phyloP scores from a whole-genome alignment of 1,284 basidiomycete genomes.

The Ceratobasidium sp. region DNA sequence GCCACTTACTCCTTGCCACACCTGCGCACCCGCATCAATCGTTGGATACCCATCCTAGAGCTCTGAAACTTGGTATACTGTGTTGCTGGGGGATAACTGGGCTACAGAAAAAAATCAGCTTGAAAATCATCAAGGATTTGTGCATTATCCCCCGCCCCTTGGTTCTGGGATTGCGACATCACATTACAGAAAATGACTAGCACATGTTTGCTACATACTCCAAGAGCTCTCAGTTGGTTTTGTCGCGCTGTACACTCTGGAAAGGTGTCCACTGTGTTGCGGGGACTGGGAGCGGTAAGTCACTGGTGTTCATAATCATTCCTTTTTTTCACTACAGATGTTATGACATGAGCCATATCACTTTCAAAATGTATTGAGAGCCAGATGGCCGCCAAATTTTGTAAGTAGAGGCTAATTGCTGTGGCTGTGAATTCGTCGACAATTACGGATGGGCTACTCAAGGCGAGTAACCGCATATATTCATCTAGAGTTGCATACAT shows the following conservation, averaged over 20 bases:
- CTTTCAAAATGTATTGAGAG: background rate
- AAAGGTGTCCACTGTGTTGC: background rate
- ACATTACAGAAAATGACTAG: background rate
- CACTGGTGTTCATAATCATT: conserved; percentile 4
- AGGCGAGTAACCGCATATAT: background rate
- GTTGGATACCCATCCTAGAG: background rate
- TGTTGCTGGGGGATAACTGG: background rate
- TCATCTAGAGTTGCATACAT: background rate
- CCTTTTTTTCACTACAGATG: background rate
- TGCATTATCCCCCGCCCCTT: background rate
- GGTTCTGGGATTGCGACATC: background rate
- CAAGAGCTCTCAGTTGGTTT: background rate
- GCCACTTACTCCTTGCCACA: too few species aligned
- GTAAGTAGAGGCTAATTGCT: background rate
- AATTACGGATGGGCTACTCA: background rate
- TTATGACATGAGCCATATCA: conserved; percentile 1
- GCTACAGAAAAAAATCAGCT: background rate
- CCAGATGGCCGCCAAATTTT: background rate
- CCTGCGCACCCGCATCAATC: too few species aligned
- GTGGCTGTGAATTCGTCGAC: background rate
- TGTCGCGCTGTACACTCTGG: background rate
- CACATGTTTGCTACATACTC: background rate
- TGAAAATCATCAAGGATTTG: background rate
- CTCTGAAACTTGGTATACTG: background rate
- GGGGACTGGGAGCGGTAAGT: conserved; percentile 14